These are phyloP conservation scores for Fusarium goolgardi DNA, from an alignment of 2,329 filamentous ascomycete genomes.

Conservation along the genomic window DNA sequence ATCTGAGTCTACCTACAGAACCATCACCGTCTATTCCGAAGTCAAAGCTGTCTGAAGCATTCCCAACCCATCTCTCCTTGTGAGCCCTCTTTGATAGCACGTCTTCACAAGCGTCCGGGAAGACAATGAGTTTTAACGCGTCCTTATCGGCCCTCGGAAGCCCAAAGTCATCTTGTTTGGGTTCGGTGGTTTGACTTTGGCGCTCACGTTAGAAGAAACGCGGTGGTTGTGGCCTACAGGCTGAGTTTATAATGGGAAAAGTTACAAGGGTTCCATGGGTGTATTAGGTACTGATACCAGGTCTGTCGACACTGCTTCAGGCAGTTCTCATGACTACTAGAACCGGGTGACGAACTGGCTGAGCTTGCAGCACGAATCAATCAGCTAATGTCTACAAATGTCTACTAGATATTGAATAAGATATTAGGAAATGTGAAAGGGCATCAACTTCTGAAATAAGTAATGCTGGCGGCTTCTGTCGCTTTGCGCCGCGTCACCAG, in stretches of 20 bases:
- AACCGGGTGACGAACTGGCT: not conserved
- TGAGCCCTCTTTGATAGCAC: slow-evolving; percentile 48
- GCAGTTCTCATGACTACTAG: not conserved
- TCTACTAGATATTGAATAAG: not conserved
- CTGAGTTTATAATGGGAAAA: not conserved
- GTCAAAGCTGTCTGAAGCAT: slow-evolving; percentile 44
- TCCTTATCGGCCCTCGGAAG: slow-evolving; percentile 31
- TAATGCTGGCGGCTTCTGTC: not conserved
- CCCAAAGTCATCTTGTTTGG: slow-evolving; percentile 49
- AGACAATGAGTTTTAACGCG: slow-evolving; percentile 49
- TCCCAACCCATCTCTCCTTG: slow-evolving; percentile 45
- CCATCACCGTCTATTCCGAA: slow-evolving; percentile 45
- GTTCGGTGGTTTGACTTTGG: slow-evolving; percentile 43
- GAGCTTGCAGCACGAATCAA: not conserved
- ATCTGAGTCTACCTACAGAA: slow-evolving; percentile 51
- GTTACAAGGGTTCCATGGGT: not conserved
- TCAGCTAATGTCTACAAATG: not conserved
- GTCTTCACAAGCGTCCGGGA: slow-evolving; percentile 51
- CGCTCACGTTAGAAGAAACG: slow-evolving; percentile 16
- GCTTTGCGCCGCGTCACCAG: slow-evolving; percentile 12
- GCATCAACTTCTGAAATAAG: not conserved
- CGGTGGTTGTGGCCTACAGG: too few relatives aligned
- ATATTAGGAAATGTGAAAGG: not conserved
- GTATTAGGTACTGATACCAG: not conserved
- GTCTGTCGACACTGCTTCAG: not conserved